These are phyloP conservation scores for Russula sp. DNA, from an alignment of 768 basidiomycete genomes.

Conservation along the genomic window DNA sequence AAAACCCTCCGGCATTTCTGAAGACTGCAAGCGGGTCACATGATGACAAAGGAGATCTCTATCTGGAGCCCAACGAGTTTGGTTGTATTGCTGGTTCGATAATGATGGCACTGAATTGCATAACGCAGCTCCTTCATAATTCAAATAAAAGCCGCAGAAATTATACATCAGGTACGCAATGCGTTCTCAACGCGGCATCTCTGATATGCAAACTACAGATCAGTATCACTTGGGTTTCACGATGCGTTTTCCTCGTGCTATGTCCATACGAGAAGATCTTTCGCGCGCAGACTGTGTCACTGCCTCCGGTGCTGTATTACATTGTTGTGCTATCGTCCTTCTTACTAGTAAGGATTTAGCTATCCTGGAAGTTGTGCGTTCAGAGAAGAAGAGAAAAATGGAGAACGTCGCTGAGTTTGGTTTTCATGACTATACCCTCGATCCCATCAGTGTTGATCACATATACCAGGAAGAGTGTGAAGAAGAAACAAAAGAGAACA, in stretches of 20 bases:
- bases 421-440: neutral
- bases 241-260: slow-evolving; percentile 90
- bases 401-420: slow-evolving; percentile 53
- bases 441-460: neutral
- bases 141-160: slow-evolving; percentile 92
- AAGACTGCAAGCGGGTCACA: slow-evolving; percentile 55
- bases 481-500: slow-evolving; percentile 55
- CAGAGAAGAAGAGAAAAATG: slow-evolving; percentile 73
- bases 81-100: slow-evolving; percentile 28
- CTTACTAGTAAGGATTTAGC: slow-evolving; percentile 39
- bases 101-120: slow-evolving; percentile 14
- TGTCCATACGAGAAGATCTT: slow-evolving; percentile 77
- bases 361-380: slow-evolving; percentile 56
- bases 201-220: slow-evolving; percentile 44
- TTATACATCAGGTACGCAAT: slow-evolving; percentile 61
- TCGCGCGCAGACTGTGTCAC: slow-evolving; percentile 68
- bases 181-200: too few relatives aligned
- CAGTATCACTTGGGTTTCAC: slow-evolving; percentile 84
- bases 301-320: slow-evolving; percentile 51
- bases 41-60: slow-evolving; percentile 88
- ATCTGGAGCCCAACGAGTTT: slow-evolving; percentile 86
- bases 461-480: slow-evolving; percentile 34
- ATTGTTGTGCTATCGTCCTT: neutral
- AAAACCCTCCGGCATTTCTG: slow-evolving; percentile 68
- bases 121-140: slow-evolving; percentile 83